Conservation (phyloP, 176 grass and related monocot genomes). For the Oryza officinalis region DNA sequence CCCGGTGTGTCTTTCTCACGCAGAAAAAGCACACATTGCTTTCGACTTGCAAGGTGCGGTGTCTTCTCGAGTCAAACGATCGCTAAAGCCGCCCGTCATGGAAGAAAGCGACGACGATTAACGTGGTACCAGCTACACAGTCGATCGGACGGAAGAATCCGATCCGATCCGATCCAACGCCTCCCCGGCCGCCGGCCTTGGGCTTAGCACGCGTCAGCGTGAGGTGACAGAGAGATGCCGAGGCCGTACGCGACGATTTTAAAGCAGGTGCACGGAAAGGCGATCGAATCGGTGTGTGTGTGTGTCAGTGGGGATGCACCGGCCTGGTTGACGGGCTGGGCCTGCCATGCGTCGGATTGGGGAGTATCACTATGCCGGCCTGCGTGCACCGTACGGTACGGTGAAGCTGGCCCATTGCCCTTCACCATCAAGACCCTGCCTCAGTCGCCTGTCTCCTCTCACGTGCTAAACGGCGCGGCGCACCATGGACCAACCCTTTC, state of each 20-base stretch:
- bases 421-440: background rate
- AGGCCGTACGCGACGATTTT: background rate
- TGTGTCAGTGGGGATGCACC: background rate
- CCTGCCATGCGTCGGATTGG: background rate
- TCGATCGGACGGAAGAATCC: background rate
- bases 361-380: background rate
- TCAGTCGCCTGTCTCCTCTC: background rate
- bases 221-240: background rate
- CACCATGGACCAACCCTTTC: background rate
- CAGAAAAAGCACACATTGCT: background rate
- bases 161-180: constrained; percentile 7
- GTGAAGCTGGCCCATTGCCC: background rate
- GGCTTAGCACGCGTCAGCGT: too few relatives aligned
- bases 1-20: background rate
- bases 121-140: background rate
- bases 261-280: constrained; percentile 14
- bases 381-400: constrained; percentile 8
- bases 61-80: background rate
- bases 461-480: background rate
- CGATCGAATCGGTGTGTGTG: background rate
- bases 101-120: background rate
- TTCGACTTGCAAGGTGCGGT: background rate
- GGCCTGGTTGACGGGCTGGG: background rate
- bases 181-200: too few relatives aligned
- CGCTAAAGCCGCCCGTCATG: background rate